These are phyloP conservation scores for Phlebopus sp. DNA, from an alignment of 1,284 basidiomycete genomes.

Conservation along the genomic window DNA sequence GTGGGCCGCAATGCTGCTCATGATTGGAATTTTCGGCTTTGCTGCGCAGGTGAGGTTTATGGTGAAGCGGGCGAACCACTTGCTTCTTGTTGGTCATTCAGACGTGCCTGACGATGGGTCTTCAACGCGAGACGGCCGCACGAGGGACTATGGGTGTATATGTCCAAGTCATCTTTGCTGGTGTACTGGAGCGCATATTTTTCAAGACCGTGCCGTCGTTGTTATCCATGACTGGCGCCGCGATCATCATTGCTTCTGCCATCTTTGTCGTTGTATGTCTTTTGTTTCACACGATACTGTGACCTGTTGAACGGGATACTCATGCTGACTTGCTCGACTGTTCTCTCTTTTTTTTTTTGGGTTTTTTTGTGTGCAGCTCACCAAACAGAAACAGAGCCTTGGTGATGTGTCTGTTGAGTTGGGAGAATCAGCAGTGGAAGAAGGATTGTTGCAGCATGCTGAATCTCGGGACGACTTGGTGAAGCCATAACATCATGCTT, in stretches of 20 bases:
- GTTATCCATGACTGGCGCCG: constrained; percentile 5
- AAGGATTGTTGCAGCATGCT: not conserved
- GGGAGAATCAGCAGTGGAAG: constrained; percentile 1
- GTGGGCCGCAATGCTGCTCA: constrained; percentile 35
- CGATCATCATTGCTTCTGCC: constrained; percentile 7
- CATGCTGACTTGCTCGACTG: too few relatives aligned
- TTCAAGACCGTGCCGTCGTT: constrained; percentile 7
- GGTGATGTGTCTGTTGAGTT: not conserved
- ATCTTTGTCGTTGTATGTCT: constrained; percentile 8
- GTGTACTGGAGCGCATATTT: constrained; percentile 6
- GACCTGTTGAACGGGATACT: not conserved
- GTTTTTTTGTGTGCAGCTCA: not conserved
- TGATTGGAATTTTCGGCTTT: constrained; percentile 46
- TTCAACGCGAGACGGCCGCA: constrained; percentile 10
- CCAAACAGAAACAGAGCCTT: not conserved
- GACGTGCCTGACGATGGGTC: constrained; percentile 11
- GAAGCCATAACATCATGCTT: not conserved
- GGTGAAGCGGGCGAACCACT: too few relatives aligned
- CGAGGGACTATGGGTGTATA: constrained; percentile 9
- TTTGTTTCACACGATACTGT: not conserved
- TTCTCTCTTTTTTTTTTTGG: too few relatives aligned
- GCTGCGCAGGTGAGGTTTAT: constrained; percentile 36
- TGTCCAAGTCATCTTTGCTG: constrained; percentile 10
- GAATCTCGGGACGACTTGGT: not conserved
- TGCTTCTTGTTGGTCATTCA: too few relatives aligned